Base-by-base conservation (phyloP, 164 flowering plant species). In the Houttuynia cordata region DNA sequence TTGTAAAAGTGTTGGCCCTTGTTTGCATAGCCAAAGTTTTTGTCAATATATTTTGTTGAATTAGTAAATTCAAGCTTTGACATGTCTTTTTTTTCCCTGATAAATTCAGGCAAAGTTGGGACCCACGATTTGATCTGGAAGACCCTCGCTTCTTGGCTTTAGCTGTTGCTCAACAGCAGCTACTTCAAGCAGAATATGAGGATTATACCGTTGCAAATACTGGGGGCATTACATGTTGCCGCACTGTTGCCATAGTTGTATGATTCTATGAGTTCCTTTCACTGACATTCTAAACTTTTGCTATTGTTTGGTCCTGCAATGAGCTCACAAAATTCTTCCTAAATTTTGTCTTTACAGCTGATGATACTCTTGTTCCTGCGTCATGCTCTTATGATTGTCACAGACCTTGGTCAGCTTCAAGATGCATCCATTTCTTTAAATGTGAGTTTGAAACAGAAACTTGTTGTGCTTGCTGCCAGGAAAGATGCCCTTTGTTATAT, bases 91-190 rank as follows among this genome's bases (percentile, higher is more conserved):
- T 53, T 23, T 8, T 25, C 24, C 19, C 40, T 64, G 24, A 5
- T 57, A n/a, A 18, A 22, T 65, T 41, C 69, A 85, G 87, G 64
- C 91, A 81, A 71, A 74, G 82, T 40, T 85, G 85, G 91, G 81
- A 79, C 19, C 64, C 70, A 8, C 17, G 17, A 45, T 77, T 79
- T 19, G 83, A 77, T 70, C 75, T 82, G 51, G 79, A 68, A 5
- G 81, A 82, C 67, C 75, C 85, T 67, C 82, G 71, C 60, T 67
- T 82, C 58, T 70, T 84, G 60, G 84, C 85, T 51, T n/a, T 80
- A 59, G 74, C 90, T 45, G 49, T 45, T 45, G 81, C 85, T 24
- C 84, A 84, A 63, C 81, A 68, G 61, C 83, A 70, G 65, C 68
- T 79, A 30, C 65, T 81, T 60, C 78, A 74, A 51, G 76, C 84